A percentile compares a stretch with the other conserved stretches of the same genome.
phyloP scores from a whole-genome alignment of 805 yeast genomes.

The Ascoidea asiatica region DNA sequence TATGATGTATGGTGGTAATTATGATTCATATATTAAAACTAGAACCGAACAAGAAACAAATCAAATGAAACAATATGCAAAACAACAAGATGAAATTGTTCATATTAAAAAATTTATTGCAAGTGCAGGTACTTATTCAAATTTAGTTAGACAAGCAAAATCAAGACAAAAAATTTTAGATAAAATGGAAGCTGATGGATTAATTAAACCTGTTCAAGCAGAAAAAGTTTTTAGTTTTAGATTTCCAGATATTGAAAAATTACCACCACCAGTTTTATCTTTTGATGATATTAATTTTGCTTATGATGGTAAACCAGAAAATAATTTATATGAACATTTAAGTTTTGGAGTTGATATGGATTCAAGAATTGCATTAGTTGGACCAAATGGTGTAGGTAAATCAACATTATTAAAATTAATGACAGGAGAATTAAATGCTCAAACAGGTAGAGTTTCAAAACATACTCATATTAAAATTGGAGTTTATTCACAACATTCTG shows the following conservation, averaged over 20 bases:
- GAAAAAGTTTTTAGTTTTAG: constrained; percentile 91
- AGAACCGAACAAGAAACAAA: constrained; percentile 88
- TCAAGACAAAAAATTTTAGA: constrained; percentile 98
- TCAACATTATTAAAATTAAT: constrained; percentile 89
- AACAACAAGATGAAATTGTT: constrained; percentile 97
- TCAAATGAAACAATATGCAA: constrained; percentile 93
- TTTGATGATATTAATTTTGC: constrained; percentile 92
- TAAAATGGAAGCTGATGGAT: constrained; percentile 99
- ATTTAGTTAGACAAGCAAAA: constrained; percentile 96
- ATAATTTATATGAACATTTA: constrained; percentile 79
- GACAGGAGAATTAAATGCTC: constrained; percentile 89
- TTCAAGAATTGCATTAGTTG: constrained; percentile 93
- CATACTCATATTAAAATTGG: constrained; percentile 97
- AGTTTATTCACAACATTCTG: constrained; percentile 97
- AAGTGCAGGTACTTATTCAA: constrained; percentile 99
- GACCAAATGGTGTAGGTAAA: constrained; percentile 99
- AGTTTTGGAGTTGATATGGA: constrained; percentile 99
- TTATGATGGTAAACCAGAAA: constrained; percentile 70
- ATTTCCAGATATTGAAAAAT: constrained; percentile 82
- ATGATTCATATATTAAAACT: constrained; percentile 92
- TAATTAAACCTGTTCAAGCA: constrained; percentile 80
- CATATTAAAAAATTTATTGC: constrained; percentile 99
- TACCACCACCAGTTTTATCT: constrained; percentile 97
- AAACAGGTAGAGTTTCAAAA: constrained; percentile 89
- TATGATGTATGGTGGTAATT: constrained; percentile 88